phyloP scores from a whole-genome alignment of 768 basidiomycete genomes.

The Boletus fagicola region DNA sequence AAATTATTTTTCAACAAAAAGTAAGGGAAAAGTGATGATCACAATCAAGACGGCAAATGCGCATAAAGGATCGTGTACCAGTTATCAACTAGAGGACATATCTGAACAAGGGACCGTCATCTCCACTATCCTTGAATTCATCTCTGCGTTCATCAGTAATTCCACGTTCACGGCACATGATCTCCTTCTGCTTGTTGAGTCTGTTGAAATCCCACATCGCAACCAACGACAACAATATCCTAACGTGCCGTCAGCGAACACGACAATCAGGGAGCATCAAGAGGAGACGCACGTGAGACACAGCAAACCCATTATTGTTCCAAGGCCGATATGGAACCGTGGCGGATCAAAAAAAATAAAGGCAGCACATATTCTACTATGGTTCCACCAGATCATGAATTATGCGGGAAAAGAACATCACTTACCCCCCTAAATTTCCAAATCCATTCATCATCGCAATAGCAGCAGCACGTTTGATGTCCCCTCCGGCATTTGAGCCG shows the following conservation, averaged over 20 bases:
- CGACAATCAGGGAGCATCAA: conserved; percentile 10
- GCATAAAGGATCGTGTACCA: not conserved
- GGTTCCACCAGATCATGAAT: not conserved
- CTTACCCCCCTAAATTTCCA: conserved; percentile 55
- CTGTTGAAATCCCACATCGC: conserved; percentile 46
- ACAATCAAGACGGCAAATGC: not conserved
- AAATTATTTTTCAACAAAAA: not conserved
- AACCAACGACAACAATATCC: conserved; percentile 38
- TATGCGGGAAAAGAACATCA: conserved; percentile 13
- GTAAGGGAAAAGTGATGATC: not conserved
- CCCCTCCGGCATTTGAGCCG: conserved; percentile 53
- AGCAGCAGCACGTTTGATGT: conserved; percentile 46
- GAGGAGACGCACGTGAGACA: conserved; percentile 14
- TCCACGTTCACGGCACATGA: conserved; percentile 39
- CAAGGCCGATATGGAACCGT: conserved; percentile 35
- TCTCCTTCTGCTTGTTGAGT: conserved; percentile 48
- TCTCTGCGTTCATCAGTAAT: conserved; percentile 39
- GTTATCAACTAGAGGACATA: conserved; percentile 18
- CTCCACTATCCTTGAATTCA: conserved; percentile 47
- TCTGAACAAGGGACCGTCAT: conserved; percentile 56
- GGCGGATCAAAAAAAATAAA: conserved; percentile 42
- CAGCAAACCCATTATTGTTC: conserved; percentile 28
- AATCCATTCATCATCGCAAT: conserved; percentile 52
- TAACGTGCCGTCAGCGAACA: conserved; percentile 31
- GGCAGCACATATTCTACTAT: conserved; percentile 38